Evolutionary conservation across 192 early-diverging fungal genomes (phyloP).

Genomic region (Rhizophagus sp.): DNA sequence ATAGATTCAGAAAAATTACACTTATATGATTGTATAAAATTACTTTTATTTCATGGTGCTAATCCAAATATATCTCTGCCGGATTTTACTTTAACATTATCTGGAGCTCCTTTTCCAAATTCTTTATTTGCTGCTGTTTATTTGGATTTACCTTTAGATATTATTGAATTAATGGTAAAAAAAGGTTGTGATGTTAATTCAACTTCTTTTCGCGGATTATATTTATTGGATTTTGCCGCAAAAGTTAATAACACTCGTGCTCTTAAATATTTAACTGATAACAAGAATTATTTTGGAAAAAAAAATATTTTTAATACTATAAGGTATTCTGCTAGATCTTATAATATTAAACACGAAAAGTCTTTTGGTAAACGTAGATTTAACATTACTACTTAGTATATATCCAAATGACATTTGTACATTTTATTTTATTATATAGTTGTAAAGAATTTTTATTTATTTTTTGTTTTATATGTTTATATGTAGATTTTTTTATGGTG

Average conservation of each 20-base stretch:
- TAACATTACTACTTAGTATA: too few relatives aligned
- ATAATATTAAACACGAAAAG: background rate
- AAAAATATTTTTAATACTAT: background rate
- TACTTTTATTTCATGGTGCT: background rate
- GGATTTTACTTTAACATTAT: slow-evolving; percentile 3
- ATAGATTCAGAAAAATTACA: background rate
- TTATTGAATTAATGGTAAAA: slow-evolving; percentile 22
- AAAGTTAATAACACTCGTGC: slow-evolving; percentile 6
- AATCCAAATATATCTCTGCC: slow-evolving; percentile 14
- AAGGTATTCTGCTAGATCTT: background rate
- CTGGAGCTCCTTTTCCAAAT: slow-evolving; percentile 11
- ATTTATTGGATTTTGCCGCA: slow-evolving; percentile 12
- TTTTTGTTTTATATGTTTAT: too few relatives aligned
- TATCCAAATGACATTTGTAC: too few relatives aligned
- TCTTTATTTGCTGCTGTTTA: slow-evolving; percentile 19
- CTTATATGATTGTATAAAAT: background rate
- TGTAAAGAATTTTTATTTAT: too few relatives aligned
- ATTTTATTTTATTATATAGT: too few relatives aligned
- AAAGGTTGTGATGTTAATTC: background rate
- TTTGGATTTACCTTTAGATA: slow-evolving; percentile 6
- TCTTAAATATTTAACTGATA: slow-evolving; percentile 3
- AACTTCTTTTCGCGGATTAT: slow-evolving; percentile 5
- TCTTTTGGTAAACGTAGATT: background rate
- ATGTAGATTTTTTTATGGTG: too few relatives aligned
- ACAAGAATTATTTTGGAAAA: background rate